Base-by-base conservation (phyloP, 2,329 filamentous ascomycete genomes). In the Phialemoniopsis sp. region DNA sequence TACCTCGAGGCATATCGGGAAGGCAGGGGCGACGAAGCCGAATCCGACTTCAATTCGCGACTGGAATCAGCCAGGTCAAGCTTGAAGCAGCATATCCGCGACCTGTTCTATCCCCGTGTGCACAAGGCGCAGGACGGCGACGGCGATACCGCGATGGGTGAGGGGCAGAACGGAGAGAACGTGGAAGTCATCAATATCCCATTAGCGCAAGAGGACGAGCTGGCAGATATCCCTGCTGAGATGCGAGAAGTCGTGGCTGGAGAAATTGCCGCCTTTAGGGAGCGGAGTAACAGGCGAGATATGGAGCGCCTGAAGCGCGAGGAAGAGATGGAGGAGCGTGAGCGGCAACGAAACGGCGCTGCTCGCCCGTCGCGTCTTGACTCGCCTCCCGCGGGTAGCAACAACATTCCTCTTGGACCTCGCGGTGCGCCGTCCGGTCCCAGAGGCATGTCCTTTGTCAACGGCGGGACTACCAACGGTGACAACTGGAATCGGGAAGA, bases 181-280 rank as follows among this genome's bases (percentile, higher is more conserved):
- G 82, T 88, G 6, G 89, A 95, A 60, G 84, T 96, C 30, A 84
- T 95, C 47, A 95, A 90, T 42, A 95, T 97, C 43, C 85, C 89
- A 4, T 74, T 95, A 26, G 82, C 84, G 1, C 79, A 86, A 38
- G 93, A 98, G 46, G 94, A 98, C 55, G 93, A 98, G 56, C 72
- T 98, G 21, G 85, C 90, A 15, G 93, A 98, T 54, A 96, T 98
- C 35, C 93, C 93, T 0, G 85, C 88, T 1, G 93, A 97, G 58
- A 94, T 95, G 89, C 83, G 93, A 17, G 93, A 95, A 58, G 90
- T 89, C 0, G 93, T 98, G 13, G 88, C 93, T 0, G 85, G 85
- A 41, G 94, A 98, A 59, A 98, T 98, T 53, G 83, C 89, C 0
- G 87, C 90, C 0, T 98, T 98, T 69, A 78, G 93, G 48, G 93